phyloP scores from a whole-genome alignment of 116 monocot genomes.

The Dioscorea cayenensis region DNA sequence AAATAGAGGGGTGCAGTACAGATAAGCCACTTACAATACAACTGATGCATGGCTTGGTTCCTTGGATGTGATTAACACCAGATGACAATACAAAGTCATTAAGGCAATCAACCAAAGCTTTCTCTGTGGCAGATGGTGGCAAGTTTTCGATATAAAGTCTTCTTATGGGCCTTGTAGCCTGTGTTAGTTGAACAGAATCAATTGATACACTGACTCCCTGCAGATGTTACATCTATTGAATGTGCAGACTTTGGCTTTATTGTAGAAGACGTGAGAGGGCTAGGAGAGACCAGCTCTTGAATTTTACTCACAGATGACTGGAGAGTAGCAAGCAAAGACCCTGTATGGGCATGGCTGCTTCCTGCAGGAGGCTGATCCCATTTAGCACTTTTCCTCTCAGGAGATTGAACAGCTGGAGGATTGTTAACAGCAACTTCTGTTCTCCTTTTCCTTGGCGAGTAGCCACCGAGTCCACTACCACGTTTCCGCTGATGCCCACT shows the following conservation, averaged over 20 bases:
- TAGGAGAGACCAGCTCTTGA: conserved; percentile 17
- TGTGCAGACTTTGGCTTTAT: conserved; percentile 17
- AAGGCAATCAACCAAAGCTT: conserved; percentile 55
- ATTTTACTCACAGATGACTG: conserved; percentile 18
- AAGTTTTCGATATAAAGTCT: conserved; percentile 92
- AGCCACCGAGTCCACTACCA: conserved; percentile 82
- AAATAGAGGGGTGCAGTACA: neutral
- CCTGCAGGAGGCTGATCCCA: conserved; percentile 85
- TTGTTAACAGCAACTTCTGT: conserved; percentile 41
- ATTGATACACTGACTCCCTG: conserved; percentile 24
- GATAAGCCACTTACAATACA: conserved; percentile 64
- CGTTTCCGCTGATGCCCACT: conserved; percentile 34
- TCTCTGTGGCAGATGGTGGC: conserved; percentile 62
- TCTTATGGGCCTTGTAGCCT: conserved; percentile 90
- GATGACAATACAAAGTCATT: conserved; percentile 59
- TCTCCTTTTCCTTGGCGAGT: conserved; percentile 94
- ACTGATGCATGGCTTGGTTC: conserved; percentile 78
- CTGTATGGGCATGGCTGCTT: conserved; percentile 18
- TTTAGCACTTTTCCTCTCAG: conserved; percentile 54
- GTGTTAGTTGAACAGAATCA: conserved; percentile 83
- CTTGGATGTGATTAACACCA: conserved; percentile 36
- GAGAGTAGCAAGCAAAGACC: conserved; percentile 15
- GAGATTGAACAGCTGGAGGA: conserved; percentile 45
- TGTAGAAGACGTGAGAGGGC: conserved; percentile 6
- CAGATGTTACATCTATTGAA: conserved; percentile 17